Evolutionary conservation across 768 basidiomycete genomes (phyloP).

Genomic region (Podaxis sp.): DNA sequence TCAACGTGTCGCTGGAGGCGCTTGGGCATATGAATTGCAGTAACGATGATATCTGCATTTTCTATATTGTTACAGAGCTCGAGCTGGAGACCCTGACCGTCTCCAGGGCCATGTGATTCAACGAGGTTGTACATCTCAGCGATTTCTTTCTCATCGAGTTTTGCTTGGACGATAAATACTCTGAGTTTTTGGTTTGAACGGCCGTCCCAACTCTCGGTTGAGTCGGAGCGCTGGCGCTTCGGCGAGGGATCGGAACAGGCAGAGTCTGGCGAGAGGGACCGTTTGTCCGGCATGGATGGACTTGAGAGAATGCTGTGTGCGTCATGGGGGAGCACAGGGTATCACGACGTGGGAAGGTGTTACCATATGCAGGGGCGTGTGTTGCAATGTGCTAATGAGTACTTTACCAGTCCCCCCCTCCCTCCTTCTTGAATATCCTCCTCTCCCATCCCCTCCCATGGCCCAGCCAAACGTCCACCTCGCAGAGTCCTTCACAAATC

Average conservation of each 20-base stretch:
- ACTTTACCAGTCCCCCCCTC: slow-evolving; percentile 14
- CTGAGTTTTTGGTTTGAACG: slow-evolving; percentile 15
- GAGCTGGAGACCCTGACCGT: slow-evolving; percentile 18
- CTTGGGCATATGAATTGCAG: slow-evolving; percentile 62
- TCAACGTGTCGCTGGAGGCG: slow-evolving; percentile 70
- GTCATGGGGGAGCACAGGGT: background rate
- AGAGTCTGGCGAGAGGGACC: background rate
- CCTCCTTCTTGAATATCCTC: slow-evolving; percentile 12
- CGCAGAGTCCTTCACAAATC: slow-evolving; percentile 55
- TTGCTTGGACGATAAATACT: slow-evolving; percentile 39
- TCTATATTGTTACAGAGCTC: slow-evolving; percentile 38
- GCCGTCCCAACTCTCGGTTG: slow-evolving; percentile 11
- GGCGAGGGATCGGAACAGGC: background rate
- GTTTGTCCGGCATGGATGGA: slow-evolving; percentile 11
- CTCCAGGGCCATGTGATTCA: slow-evolving; percentile 24
- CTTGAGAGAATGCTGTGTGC: background rate
- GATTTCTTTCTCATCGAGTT: slow-evolving; percentile 32
- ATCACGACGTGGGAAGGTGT: slow-evolving; percentile 31
- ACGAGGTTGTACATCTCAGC: slow-evolving; percentile 36
- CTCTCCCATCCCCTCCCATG: slow-evolving; percentile 26
- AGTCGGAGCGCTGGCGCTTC: slow-evolving; percentile 15
- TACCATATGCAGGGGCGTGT: slow-evolving; percentile 18
- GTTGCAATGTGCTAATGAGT: slow-evolving; percentile 12
- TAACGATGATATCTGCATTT: slow-evolving; percentile 66
- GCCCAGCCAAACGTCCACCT: slow-evolving; percentile 26